phyloP scores from a whole-genome alignment of 805 yeast genomes.

The Candida coleopterorum region DNA sequence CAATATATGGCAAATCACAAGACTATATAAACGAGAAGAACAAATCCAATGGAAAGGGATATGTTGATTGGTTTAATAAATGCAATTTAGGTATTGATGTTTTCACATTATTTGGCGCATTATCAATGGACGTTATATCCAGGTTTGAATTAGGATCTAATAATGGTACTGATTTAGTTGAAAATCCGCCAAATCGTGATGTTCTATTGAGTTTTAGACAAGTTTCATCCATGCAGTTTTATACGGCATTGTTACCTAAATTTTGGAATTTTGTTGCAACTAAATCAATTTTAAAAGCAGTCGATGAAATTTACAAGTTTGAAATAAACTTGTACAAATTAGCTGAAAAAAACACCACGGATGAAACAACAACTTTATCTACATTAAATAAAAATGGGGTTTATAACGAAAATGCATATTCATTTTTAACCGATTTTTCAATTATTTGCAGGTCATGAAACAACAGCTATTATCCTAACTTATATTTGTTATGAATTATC shows the following conservation, averaged over 20 bases:
- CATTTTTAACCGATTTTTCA: slow-evolving; percentile 53
- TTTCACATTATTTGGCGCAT: slow-evolving; percentile 57
- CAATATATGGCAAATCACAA: slow-evolving; percentile 28
- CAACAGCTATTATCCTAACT: slow-evolving; percentile 63
- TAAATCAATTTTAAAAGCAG: slow-evolving; percentile 31
- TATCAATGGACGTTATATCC: slow-evolving; percentile 69
- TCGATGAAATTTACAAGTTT: slow-evolving; percentile 44
- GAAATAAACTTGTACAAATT: slow-evolving; percentile 27
- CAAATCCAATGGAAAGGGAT: slow-evolving; percentile 31
- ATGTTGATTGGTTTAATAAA: slow-evolving; percentile 26
- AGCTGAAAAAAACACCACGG: slow-evolving; percentile 26
- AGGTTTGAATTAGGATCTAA: slow-evolving; percentile 54
- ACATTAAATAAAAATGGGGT: slow-evolving; percentile 29
- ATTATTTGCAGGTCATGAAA: slow-evolving; percentile 74
- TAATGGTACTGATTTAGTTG: slow-evolving; percentile 42
- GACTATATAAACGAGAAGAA: slow-evolving; percentile 31
- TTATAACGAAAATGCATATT: slow-evolving; percentile 30
- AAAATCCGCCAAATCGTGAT: slow-evolving; percentile 33
- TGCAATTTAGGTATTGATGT: slow-evolving; percentile 46
- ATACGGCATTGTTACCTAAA: slow-evolving; percentile 57
- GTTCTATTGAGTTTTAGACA: slow-evolving; percentile 40
- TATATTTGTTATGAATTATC: slow-evolving; percentile 58
- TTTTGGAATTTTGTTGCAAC: slow-evolving; percentile 49
- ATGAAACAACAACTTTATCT: slow-evolving; percentile 29
- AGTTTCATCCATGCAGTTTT: slow-evolving; percentile 59